Conservation (phyloP, 2,329 filamentous ascomycete species). For the Aschersonia sp. region DNA sequence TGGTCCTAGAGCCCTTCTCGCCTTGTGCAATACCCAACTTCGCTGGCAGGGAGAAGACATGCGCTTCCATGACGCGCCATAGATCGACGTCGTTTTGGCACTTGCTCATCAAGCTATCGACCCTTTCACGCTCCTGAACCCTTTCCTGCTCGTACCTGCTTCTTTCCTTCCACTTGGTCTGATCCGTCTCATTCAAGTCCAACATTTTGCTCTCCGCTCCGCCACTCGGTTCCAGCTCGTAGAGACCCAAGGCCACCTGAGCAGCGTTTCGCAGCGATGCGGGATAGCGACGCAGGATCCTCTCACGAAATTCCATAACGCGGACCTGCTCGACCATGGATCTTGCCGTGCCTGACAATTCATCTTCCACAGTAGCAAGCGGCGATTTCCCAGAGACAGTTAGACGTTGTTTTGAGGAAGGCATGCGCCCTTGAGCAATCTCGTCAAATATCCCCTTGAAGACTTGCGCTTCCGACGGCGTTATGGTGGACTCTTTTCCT, state of each 20-base stretch:
- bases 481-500: conserved; percentile 34
- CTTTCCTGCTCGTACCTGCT: conserved; percentile 21
- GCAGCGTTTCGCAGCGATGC: conserved; percentile 23
- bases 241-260: conserved; percentile 22
- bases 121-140: conserved; percentile 30
- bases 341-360: conserved; percentile 6
- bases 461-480: conserved; percentile 39
- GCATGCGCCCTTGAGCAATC: conserved; percentile 21
- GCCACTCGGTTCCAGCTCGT: conserved; percentile 16
- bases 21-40: conserved; percentile 33
- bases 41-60: conserved; percentile 49
- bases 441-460: conserved; percentile 43
- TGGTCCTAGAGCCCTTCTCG: background rate
- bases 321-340: conserved; percentile 19
- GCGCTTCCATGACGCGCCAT: conserved; percentile 50
- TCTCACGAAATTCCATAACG: conserved; percentile 17
- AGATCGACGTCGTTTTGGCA: conserved; percentile 48
- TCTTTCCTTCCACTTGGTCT: conserved; percentile 19
- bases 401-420: conserved; percentile 11
- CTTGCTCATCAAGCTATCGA: conserved; percentile 37
- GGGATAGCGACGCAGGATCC: conserved; percentile 23
- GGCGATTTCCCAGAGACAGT: conserved; percentile 1
- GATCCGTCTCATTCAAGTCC: conserved; percentile 16
- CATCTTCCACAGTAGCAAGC: background rate
- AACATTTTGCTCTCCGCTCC: conserved; percentile 11